Evolutionary conservation across 805 yeast genomes (phyloP).

Genomic region (Yarrowia phangngaensis): DNA sequence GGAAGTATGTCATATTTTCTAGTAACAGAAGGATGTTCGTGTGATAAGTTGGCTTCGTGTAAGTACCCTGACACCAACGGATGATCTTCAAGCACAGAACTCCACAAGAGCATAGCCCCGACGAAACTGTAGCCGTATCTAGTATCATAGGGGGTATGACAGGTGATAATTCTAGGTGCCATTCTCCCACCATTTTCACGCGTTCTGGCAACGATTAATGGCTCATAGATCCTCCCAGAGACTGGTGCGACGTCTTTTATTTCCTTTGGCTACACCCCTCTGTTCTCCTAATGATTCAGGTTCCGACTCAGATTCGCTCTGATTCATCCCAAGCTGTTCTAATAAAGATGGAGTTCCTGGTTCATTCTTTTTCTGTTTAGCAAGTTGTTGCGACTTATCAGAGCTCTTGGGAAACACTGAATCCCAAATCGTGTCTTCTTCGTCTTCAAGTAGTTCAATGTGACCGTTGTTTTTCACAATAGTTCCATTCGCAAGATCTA

Average conservation of each 20-base stretch:
- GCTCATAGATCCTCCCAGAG: conserved; percentile 18
- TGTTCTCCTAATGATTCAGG: neutral
- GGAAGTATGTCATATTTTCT: no score
- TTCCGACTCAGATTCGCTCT: neutral
- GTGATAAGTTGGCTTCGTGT: no score
- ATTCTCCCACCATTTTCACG: no score
- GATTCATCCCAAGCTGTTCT: conserved; percentile 1
- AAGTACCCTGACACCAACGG: no score
- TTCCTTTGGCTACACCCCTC: neutral
- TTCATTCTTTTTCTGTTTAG: neutral
- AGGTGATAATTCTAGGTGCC: no score
- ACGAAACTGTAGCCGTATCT: no score
- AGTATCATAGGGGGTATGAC: no score
- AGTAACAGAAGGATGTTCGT: no score
- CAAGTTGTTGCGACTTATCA: neutral
- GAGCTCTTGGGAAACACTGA: conserved; percentile 11
- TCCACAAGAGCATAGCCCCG: no score
- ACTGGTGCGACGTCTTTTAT: conserved; percentile 6
- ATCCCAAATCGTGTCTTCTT: conserved; percentile 27
- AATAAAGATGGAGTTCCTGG: neutral
- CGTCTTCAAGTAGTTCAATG: conserved; percentile 45
- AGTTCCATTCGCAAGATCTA: conserved; percentile 59
- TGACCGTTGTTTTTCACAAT: conserved; percentile 69
- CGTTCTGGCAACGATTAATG: neutral
- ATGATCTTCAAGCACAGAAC: no score